Evolutionary conservation across 805 yeast species (phyloP), one percentile per base, ranked within the genome.

Genomic region (Wickerhamomyces ciferrii): DNA sequence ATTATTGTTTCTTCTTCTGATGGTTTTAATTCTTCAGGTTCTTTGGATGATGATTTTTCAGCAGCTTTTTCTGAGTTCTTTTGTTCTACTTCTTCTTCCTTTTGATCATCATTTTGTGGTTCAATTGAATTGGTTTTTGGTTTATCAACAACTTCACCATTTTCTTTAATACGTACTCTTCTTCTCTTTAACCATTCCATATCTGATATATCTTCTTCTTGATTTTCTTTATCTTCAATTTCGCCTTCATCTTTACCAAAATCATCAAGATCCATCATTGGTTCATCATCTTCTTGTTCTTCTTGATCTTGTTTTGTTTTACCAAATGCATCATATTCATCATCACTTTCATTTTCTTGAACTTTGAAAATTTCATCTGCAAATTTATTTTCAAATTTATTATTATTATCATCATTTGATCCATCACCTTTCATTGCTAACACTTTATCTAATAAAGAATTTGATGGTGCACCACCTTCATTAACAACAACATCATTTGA

Each of bases 171-270:
- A 60, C 94, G 78, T 20, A 75, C 78, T 64, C 94, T 77, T 63
- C 87, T 81, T 54, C 75, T 77, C 58, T 82, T 81, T 49, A 91
- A 74, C 98, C 98, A 91, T 47, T 91, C 96, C 44, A 87, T 66
- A 68, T 91, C 96, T 14, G 90, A 75, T 14, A 86, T 73, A 14
- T 56, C 66, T 47, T 75, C 79, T 7, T 78, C 81, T 4, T 19
- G 17, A 17, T 37, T 67, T 44, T 1, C 53, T 54, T 20, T 47
- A 58, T 55, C 60, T 5, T 59, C 62, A 6, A 55, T 60, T 2
- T 56, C 62, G 5, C 51, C 61, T 5, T 50, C 52, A 4, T 52
- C 60, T 2, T 52, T 46, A 15, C 50, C 53, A 48, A 62, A 43
- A 51, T 61, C 63, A 54, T 50, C 53, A 48, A 62, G 42, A 51